A percentile compares a stretch with the other conserved stretches of the same genome.
Conservation (phyloP, 169 alveolate species). For the Theileria annulata region DNA sequence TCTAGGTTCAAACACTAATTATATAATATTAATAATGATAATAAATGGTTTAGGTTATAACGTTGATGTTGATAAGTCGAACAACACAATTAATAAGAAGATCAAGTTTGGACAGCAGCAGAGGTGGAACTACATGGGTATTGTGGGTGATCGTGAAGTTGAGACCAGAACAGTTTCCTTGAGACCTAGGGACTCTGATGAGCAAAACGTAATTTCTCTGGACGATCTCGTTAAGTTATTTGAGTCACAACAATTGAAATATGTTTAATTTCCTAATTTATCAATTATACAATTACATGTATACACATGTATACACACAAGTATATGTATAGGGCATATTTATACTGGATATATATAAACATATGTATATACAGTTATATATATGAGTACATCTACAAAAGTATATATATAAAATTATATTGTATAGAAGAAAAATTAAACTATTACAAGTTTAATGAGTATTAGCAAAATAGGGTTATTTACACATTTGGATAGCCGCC, state of each 20-base stretch:
- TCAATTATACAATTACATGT: not conserved
- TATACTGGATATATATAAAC: not conserved
- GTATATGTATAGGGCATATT: not conserved
- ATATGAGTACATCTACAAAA: too few relatives aligned
- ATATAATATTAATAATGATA: not conserved
- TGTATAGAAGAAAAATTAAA: too few relatives aligned
- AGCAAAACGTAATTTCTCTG: conserved; percentile 70
- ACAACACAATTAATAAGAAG: conserved; percentile 92
- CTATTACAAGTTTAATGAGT: not conserved
- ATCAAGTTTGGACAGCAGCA: conserved; percentile 93
- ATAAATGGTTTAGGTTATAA: conserved; percentile 82
- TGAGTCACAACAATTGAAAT: conserved; percentile 50
- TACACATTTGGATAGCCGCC: conserved; percentile 82
- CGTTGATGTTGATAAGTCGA: conserved; percentile 89
- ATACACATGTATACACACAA: not conserved
- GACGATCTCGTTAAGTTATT: conserved; percentile 65
- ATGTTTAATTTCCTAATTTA: not conserved
- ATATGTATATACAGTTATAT: too few relatives aligned
- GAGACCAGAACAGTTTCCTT: conserved; percentile 81
- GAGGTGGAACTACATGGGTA: conserved; percentile 92
- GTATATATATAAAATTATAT: too few relatives aligned
- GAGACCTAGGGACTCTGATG: conserved; percentile 83
- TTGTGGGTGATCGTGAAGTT: conserved; percentile 96
- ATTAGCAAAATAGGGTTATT: not conserved
- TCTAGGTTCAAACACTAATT: conserved; percentile 32